These are phyloP conservation scores for Arabidopsis lyrata DNA, from an alignment of 441 rosid genomes.

Conservation along the genomic window DNA sequence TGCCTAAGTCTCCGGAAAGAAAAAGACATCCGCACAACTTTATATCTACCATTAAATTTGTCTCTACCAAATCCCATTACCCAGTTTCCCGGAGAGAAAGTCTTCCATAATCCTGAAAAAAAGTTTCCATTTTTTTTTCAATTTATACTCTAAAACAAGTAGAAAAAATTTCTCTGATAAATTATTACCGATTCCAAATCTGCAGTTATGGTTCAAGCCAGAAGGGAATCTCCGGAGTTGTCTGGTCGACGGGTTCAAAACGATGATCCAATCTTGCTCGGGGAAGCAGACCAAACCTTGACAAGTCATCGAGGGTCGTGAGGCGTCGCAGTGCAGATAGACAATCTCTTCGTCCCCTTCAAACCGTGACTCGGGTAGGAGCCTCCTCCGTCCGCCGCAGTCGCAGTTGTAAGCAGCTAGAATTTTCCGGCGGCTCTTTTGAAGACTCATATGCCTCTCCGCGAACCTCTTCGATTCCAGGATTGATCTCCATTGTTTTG, in stretches of 20 bases:
- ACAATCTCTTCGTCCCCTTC: conserved; percentile 24
- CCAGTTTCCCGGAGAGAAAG: background rate
- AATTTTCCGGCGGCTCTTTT: background rate
- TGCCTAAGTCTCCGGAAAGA: background rate
- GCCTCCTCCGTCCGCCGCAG: background rate
- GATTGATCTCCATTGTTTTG: conserved; percentile 24
- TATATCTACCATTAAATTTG: background rate
- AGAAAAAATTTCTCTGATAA: too few relatives aligned
- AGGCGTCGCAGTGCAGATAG: conserved; percentile 4
- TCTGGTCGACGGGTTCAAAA: conserved; percentile 11
- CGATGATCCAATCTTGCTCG: background rate
- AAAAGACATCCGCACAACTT: background rate
- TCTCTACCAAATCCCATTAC: conserved; percentile 9
- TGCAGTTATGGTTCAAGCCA: background rate
- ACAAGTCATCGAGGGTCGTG: conserved; percentile 8
- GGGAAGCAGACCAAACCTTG: conserved; percentile 20
- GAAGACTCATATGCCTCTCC: conserved; percentile 12
- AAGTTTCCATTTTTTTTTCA: background rate
- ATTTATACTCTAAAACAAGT: too few relatives aligned
- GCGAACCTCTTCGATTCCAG: background rate
- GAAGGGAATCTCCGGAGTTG: conserved; percentile 16
- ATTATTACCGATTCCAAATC: background rate
- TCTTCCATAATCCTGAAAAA: background rate
- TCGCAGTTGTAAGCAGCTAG: conserved; percentile 22
- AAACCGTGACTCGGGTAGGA: background rate